A percentile compares a stretch with the other conserved stretches of the same genome.
These are phyloP conservation scores for Exidia glandulosa DNA, from an alignment of 768 basidiomycete genomes.

Conservation along the genomic window DNA sequence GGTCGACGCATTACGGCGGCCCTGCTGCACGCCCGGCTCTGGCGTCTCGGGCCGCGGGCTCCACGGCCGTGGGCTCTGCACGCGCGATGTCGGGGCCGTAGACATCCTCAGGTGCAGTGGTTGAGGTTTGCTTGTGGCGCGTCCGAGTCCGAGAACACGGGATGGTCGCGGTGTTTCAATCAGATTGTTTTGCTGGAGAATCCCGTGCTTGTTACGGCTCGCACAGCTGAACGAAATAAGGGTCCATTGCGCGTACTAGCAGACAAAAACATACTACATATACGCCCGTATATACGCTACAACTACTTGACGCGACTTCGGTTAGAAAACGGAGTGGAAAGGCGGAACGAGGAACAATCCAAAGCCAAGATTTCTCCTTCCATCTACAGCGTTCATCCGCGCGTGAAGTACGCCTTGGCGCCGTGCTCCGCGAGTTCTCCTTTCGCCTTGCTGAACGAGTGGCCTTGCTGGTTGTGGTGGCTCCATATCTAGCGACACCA, in stretches of 20 bases:
- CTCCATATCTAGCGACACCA: slow-evolving; percentile 47
- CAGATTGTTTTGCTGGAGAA: neutral
- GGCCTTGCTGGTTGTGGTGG: slow-evolving; percentile 74
- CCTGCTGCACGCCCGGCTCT: slow-evolving; percentile 50
- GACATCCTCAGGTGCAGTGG: neutral
- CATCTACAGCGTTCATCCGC: slow-evolving; percentile 38
- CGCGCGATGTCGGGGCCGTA: neutral
- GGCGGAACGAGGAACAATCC: neutral
- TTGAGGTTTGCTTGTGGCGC: no score
- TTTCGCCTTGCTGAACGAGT: slow-evolving; percentile 85
- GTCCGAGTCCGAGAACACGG: no score
- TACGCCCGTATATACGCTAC: neutral
- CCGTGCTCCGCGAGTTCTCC: slow-evolving; percentile 73
- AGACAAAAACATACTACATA: neutral
- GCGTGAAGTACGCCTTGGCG: slow-evolving; percentile 79
- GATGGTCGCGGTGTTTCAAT: no score
- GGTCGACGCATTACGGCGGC: slow-evolving; percentile 34
- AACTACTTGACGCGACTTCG: neutral
- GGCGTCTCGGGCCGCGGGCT: slow-evolving; percentile 46
- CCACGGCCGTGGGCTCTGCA: neutral
- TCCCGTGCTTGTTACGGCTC: neutral
- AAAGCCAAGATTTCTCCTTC: neutral
- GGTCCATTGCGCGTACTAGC: neutral
- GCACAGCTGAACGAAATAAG: neutral
- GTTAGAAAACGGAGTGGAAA: neutral